Evolutionary conservation across 139 green algal species (phyloP), one percentile per base, ranked within the genome.

Genomic region (Chlamydomonas sp.): DNA sequence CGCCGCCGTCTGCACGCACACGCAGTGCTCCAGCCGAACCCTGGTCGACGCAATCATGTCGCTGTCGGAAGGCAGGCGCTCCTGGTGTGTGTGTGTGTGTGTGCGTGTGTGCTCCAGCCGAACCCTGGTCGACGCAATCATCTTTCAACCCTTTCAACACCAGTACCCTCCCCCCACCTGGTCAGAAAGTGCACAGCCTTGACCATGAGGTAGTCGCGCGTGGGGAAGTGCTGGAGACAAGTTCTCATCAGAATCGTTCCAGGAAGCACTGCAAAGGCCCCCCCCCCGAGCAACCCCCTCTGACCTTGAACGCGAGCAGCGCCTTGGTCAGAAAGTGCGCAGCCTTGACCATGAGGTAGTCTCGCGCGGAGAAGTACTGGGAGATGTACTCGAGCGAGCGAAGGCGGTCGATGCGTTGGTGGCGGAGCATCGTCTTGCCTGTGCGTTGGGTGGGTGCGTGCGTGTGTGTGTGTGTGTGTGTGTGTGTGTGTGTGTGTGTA

Each of bases 191-290:
- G 16, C 43, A 54, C 43, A 54, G 43, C 13, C 13, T 26, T 26
- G 43, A 16, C 13, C 43, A 54, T 13, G 43, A 26, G 43, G 43
- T 16, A 16, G 13, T 13, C 13, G 16, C 43, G 13, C 43, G 16
- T 54, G 43, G 13, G 16, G 13, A 54, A 13, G 43, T 54, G 43
- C 16, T 54, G 13, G 43, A 33, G 24, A 22, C 22, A 64, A 26
- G 8, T 64, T 64, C 16, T 64, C 54, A 22, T 64, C 24, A 64
- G n/a, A n/a, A n/a, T n/a, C n/a, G n/a, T n/a, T n/a, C n/a, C n/a
- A n/a, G n/a, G n/a, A n/a, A n/a, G n/a, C n/a, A n/a, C n/a, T n/a
- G n/a, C n/a, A n/a, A n/a, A n/a, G n/a, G n/a, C n/a, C n/a, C n/a
- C n/a, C n/a, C n/a, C n/a, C n/a, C n/a, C n/a, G n/a, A n/a, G n/a